Evolutionary conservation across 805 yeast genomes (phyloP).

Genomic region (Pichia exigua): DNA sequence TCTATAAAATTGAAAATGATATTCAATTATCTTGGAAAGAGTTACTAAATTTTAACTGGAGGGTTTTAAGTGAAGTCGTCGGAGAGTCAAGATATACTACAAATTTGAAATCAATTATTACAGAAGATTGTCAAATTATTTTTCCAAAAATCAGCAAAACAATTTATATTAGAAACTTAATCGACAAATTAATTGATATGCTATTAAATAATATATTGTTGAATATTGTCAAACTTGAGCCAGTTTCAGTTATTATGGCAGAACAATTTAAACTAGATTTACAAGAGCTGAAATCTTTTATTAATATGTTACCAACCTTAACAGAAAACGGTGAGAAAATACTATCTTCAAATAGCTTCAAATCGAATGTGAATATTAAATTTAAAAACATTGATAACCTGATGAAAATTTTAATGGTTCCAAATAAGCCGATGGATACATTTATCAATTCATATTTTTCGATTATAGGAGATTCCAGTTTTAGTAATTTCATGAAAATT

Average conservation of each 20-base stretch:
- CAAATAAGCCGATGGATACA: conserved; percentile 54
- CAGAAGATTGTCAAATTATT: conserved; percentile 38
- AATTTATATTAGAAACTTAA: conserved; percentile 60
- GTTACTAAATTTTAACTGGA: conserved; percentile 73
- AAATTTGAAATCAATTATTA: conserved; percentile 44
- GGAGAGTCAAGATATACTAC: conserved; percentile 66
- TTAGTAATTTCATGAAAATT: conserved; percentile 56
- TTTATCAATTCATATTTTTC: conserved; percentile 59
- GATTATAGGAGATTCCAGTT: conserved; percentile 56
- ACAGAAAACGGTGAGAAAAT: conserved; percentile 30
- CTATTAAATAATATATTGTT: conserved; percentile 48
- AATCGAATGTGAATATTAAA: conserved; percentile 20
- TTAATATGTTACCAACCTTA: conserved; percentile 41
- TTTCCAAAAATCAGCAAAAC: conserved; percentile 59
- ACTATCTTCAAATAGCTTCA: conserved; percentile 19
- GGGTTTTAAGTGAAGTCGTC: conserved; percentile 48
- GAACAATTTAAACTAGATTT: conserved; percentile 79
- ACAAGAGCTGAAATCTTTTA: conserved; percentile 50
- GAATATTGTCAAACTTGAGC: conserved; percentile 54
- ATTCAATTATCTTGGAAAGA: conserved; percentile 75
- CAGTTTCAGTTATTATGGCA: conserved; percentile 59
- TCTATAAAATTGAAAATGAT: conserved; percentile 52
- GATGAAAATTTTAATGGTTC: conserved; percentile 60
- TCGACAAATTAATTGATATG: conserved; percentile 69
- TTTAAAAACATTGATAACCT: conserved; percentile 43